Evolutionary conservation across 768 basidiomycete genomes (phyloP).

Genomic region (Trametes villosa): DNA sequence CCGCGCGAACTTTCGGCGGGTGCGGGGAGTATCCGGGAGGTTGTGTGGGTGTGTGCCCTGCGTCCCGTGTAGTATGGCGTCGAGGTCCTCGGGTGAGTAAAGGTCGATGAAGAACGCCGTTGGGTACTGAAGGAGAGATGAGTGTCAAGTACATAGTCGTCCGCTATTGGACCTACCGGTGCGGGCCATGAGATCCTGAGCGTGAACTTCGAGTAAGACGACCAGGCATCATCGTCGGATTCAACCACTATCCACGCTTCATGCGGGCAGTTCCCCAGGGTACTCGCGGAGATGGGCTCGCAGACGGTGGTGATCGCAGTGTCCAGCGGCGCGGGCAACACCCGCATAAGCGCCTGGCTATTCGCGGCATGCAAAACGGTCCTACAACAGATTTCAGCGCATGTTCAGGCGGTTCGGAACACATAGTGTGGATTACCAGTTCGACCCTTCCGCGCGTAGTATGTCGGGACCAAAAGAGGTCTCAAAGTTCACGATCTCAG

Average conservation of each 20-base stretch:
- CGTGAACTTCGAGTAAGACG: slow-evolving; percentile 34
- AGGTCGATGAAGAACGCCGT: slow-evolving; percentile 48
- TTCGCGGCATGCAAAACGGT: slow-evolving; percentile 14
- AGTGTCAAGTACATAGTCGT: background rate
- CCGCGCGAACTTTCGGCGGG: slow-evolving; percentile 58
- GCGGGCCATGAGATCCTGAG: slow-evolving; percentile 42
- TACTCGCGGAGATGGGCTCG: slow-evolving; percentile 20
- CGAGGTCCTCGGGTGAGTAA: slow-evolving; percentile 41
- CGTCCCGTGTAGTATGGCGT: slow-evolving; percentile 18
- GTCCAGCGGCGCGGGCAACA: slow-evolving; percentile 47
- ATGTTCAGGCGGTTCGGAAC: background rate
- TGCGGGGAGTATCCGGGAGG: slow-evolving; percentile 17
- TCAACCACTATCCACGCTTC: slow-evolving; percentile 38
- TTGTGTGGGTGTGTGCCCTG: background rate
- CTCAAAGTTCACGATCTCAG: slow-evolving; percentile 66
- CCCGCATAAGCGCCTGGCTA: slow-evolving; percentile 42
- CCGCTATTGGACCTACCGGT: slow-evolving; percentile 29
- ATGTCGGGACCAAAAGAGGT: slow-evolving; percentile 34
- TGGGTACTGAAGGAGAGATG: slow-evolving; percentile 41
- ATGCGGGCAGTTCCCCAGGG: slow-evolving; percentile 26
- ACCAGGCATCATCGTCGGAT: slow-evolving; percentile 34
- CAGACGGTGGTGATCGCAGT: slow-evolving; percentile 45
- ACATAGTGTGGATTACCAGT: slow-evolving; percentile 25
- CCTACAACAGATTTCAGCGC: slow-evolving; percentile 16
- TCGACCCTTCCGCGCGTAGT: slow-evolving; percentile 31